A percentile compares a stretch with the other conserved stretches of the same genome.
phyloP scores from a whole-genome alignment of 2,329 filamentous ascomycete species.

The Neophaeococcomyces aloes region DNA sequence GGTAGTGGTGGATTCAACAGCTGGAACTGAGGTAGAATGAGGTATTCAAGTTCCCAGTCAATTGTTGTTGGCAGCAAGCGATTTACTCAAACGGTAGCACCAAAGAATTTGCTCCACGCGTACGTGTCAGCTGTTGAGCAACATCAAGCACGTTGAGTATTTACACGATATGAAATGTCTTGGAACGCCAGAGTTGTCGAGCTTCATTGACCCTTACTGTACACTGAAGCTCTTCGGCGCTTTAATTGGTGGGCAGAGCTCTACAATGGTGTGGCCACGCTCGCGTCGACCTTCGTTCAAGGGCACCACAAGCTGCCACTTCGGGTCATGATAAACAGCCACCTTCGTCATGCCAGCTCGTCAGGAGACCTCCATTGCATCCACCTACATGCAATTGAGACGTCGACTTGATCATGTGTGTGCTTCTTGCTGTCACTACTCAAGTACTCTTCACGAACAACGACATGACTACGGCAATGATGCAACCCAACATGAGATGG shows the following conservation, averaged over 20 bases:
- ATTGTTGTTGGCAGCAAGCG: not conserved
- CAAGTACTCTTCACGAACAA: no score
- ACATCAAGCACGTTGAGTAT: not conserved
- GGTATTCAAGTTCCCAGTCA: not conserved
- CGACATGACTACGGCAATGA: no score
- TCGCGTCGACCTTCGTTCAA: not conserved
- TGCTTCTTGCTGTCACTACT: no score
- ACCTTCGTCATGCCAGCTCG: not conserved
- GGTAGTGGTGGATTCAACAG: not conserved
- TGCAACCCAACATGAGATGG: no score
- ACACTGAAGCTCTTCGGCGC: not conserved
- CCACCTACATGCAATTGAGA: no score
- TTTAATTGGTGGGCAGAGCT: not conserved
- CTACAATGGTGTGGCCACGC: not conserved
- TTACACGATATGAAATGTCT: not conserved
- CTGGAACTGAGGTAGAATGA: not conserved
- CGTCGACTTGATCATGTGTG: no score
- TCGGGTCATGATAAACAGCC: not conserved
- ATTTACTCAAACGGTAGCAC: not conserved
- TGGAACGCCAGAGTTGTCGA: not conserved
- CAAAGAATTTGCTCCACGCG: not conserved
- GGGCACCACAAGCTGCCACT: not conserved
- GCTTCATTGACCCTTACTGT: not conserved
- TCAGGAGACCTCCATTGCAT: not conserved
- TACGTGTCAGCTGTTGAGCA: conserved; percentile 3